Base-by-base conservation (phyloP, 768 basidiomycete genomes). In the Lactarius tabidus region DNA sequence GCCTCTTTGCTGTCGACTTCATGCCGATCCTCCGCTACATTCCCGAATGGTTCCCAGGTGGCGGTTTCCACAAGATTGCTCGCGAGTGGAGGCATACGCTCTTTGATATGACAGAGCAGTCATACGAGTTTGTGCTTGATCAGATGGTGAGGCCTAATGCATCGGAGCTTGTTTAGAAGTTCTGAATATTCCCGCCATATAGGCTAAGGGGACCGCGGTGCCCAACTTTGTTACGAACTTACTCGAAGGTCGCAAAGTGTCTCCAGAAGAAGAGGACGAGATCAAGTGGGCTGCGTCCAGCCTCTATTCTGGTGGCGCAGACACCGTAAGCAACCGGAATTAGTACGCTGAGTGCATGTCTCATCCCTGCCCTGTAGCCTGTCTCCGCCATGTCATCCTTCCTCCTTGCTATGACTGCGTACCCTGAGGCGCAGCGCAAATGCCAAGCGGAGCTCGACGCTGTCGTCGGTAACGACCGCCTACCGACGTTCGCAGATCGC, bases 351-450 rank as follows among this genome's bases (percentile, higher is more conserved):
- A 39, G 5, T 2, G 1, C 20, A n/a, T 15, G 39, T 33, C 48
- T 51, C 48, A 26, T 23, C 14, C 7, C 26, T 56, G 9, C 8
- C 14, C 28, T n/a, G 12, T 18, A 69, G 69, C 69, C 73, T n/a
- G 70, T 71, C 23, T 70, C 69, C 12, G 67, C 74, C 2, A 62
- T 74, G 57, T 43, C 63, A 4, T 73, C 72, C 5, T 72, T 74
- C 64, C 67, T 75, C 54, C 64, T 74, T 20, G 72, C 72, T 15
- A 72, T 74, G 70, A 70, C 73, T 2, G 66, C 70, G 62, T 69
- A 72, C 55, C 74, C 72, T 5, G 70, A 70, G 1, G 33, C 67
- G 7, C 69, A 67, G 35, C 59, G 54, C 38, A 72, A 68, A 31
- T 65, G 64, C 18, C 73, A 74, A 59, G 70, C 60, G 6, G 71